Percentiles rank a stretch among this genome's conserved stretches.
phyloP scores from a whole-genome alignment of 257 asterid species.

The Scutellaria barbata region DNA sequence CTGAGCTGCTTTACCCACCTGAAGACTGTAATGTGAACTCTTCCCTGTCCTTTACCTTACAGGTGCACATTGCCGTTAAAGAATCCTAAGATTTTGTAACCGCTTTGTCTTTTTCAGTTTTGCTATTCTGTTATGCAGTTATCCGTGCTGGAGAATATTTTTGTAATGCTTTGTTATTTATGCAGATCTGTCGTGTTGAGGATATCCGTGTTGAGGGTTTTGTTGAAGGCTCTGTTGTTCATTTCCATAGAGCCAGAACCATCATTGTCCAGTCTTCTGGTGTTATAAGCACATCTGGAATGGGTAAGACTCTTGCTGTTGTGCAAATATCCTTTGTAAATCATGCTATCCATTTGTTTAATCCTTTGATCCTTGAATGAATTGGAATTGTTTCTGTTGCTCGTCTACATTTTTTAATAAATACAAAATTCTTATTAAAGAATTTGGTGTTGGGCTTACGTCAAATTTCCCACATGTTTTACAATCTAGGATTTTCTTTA shows the following conservation, averaged over 20 bases:
- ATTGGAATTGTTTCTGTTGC: slow-evolving; percentile 7
- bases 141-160: slow-evolving; percentile 19
- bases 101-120: slow-evolving; percentile 5
- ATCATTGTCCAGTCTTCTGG: slow-evolving; percentile 75
- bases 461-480: slow-evolving; percentile 6
- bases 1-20: slow-evolving; percentile 92
- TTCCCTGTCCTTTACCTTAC: slow-evolving; percentile 92
- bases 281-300: slow-evolving; percentile 86
- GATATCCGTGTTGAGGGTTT: slow-evolving; percentile 94
- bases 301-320: slow-evolving; percentile 62
- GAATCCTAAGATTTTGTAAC: slow-evolving; percentile 6
- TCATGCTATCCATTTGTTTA: slow-evolving; percentile 9
- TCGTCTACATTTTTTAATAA: slow-evolving; percentile 21
- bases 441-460: slow-evolving; percentile 1
- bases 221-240: slow-evolving; percentile 96
- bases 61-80: slow-evolving; percentile 57
- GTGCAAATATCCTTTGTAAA: not conserved
- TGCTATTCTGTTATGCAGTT: slow-evolving; percentile 22
- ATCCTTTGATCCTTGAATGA: not conserved
- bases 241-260: slow-evolving; percentile 95
- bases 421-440: slow-evolving; percentile 1
- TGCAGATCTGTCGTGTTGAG: slow-evolving; percentile 97
- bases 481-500: slow-evolving; percentile 29
- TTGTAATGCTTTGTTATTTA: slow-evolving; percentile 9
- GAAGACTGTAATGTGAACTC: slow-evolving; percentile 99